phyloP scores from a whole-genome alignment of 768 basidiomycete species.

The Coprinellus aureogranulatus region DNA sequence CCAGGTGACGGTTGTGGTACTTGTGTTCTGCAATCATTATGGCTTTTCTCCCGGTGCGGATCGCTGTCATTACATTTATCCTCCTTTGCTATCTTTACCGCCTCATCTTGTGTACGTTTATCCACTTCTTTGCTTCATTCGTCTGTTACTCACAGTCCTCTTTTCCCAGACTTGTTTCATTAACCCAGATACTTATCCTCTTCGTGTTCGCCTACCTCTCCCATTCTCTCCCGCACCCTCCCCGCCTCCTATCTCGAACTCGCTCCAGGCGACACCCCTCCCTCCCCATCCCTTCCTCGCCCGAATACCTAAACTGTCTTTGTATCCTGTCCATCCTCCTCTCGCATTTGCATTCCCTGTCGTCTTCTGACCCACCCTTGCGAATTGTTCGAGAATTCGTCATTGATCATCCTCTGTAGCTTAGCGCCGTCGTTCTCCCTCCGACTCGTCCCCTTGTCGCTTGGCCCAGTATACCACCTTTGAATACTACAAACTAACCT shows the following conservation, averaged over 20 bases:
- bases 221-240: background rate
- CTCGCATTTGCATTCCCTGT: too few species aligned
- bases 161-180: too few species aligned
- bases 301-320: too few species aligned
- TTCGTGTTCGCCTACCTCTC: too few species aligned
- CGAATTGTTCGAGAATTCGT: background rate
- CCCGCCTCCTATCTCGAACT: background rate
- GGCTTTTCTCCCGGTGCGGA: too few species aligned
- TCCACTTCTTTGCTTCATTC: too few species aligned
- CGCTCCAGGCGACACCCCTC: background rate
- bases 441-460: background rate
- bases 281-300: background rate
- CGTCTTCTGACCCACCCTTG: too few species aligned
- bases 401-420: background rate
- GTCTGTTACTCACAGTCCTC: too few species aligned
- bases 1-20: too few species aligned
- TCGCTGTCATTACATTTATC: background rate
- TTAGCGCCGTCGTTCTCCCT: background rate
- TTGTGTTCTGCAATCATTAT: too few species aligned
- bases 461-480: background rate
- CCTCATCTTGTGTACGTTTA: slow-evolving; percentile 3
- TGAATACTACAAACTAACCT: background rate
- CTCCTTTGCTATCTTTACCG: background rate
- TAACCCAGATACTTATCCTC: too few species aligned
- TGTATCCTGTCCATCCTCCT: too few species aligned